Evolutionary conservation across 1,284 basidiomycete species (phyloP).

Genomic region (Marasmius sp.): DNA sequence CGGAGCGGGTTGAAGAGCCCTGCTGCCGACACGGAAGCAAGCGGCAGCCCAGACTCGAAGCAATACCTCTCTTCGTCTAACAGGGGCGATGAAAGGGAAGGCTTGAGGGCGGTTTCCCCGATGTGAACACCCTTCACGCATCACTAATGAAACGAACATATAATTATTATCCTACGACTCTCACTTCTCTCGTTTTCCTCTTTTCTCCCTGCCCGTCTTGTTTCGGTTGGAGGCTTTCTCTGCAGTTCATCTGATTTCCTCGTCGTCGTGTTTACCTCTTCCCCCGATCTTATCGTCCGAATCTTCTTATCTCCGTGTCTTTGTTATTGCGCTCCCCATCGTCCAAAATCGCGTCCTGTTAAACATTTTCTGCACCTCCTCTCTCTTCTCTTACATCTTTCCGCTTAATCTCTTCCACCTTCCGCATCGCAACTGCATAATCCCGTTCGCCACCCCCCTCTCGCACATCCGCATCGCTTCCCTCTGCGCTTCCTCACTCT

Average conservation of each 20-base stretch:
- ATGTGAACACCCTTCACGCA: background rate
- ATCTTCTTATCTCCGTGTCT: background rate
- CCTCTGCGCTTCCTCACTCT: background rate
- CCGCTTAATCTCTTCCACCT: background rate
- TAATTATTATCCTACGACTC: background rate
- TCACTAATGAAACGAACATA: background rate
- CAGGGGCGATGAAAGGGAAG: background rate
- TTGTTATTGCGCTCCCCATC: background rate
- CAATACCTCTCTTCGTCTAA: slow-evolving; percentile 24
- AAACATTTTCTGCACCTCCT: background rate
- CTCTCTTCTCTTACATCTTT: background rate
- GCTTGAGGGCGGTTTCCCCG: background rate
- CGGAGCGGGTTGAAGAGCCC: slow-evolving; percentile 16
- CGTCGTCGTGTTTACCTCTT: background rate
- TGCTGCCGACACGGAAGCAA: slow-evolving; percentile 18
- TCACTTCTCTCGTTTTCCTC: background rate
- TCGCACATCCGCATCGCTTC: background rate
- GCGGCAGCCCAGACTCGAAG: slow-evolving; percentile 17
- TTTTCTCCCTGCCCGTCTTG: background rate
- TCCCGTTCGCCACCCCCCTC: background rate
- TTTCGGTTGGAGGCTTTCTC: background rate
- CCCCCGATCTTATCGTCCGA: background rate
- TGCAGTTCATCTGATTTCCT: background rate
- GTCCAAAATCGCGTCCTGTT: too few relatives aligned
- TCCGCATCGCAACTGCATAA: background rate